A percentile compares a stretch with the other conserved stretches of the same genome.
phyloP scores from a whole-genome alignment of 2,329 filamentous ascomycete species.

The Colletotrichum lupini region DNA sequence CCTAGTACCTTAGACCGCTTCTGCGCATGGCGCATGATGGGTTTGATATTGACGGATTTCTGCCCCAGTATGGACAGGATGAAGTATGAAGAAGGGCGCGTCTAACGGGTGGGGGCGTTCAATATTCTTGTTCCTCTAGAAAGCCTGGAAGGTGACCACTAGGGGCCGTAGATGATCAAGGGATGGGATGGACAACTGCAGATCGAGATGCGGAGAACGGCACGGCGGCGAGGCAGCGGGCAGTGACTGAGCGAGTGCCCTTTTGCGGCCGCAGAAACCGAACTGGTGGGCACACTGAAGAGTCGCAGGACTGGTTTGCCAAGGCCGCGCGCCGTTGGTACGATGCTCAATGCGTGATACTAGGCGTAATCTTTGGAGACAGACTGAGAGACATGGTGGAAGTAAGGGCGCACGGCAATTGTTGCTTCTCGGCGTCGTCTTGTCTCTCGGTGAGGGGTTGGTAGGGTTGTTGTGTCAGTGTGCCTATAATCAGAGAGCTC shows the following conservation, averaged over 20 bases:
- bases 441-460: not conserved
- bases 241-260: not conserved
- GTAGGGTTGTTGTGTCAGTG: too few species aligned
- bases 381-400: not conserved
- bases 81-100: not conserved
- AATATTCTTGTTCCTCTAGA: not conserved
- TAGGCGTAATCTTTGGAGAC: not conserved
- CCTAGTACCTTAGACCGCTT: conserved; percentile 15
- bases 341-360: not conserved
- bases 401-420: not conserved
- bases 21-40: not conserved
- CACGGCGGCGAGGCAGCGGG: not conserved
- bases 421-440: not conserved
- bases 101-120: not conserved
- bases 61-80: not conserved
- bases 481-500: not conserved
- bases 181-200: not conserved
- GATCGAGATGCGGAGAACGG: not conserved
- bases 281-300: not conserved
- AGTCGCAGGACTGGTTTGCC: not conserved
- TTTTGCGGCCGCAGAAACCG: not conserved
- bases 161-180: not conserved
- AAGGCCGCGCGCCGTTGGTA: conserved; percentile 17
- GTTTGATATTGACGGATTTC: not conserved
- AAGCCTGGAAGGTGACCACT: not conserved